A percentile compares a stretch with the other conserved stretches of the same genome.
Conservation (phyloP, 768 basidiomycete genomes). For the Pulveroboletus ravenelii region DNA sequence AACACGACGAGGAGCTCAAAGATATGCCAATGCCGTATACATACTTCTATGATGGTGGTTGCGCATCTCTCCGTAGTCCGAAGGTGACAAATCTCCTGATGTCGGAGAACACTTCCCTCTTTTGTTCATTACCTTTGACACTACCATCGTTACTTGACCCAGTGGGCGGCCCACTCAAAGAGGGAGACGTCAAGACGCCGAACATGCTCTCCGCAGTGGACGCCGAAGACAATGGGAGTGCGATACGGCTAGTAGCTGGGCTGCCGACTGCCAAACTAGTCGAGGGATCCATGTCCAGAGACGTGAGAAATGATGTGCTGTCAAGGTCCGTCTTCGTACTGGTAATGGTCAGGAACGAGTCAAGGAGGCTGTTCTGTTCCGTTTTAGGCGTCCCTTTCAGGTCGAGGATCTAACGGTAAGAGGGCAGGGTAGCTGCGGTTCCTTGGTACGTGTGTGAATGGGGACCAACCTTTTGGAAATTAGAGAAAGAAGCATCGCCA, state of each 20-base stretch:
- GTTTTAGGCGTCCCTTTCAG: slow-evolving; percentile 86
- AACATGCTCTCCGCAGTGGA: slow-evolving; percentile 51
- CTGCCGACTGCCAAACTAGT: slow-evolving; percentile 53
- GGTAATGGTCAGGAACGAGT: slow-evolving; percentile 88
- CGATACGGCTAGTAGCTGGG: slow-evolving; percentile 59
- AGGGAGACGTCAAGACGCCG: slow-evolving; percentile 53
- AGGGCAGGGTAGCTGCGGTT: slow-evolving; percentile 8
- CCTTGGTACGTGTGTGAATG: not conserved
- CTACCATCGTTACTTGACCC: slow-evolving; percentile 48
- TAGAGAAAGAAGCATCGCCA: slow-evolving; percentile 90
- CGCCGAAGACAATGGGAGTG: slow-evolving; percentile 41
- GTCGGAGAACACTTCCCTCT: slow-evolving; percentile 83
- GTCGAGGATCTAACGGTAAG: slow-evolving; percentile 72
- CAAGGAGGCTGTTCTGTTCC: slow-evolving; percentile 85
- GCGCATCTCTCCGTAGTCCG: slow-evolving; percentile 71
- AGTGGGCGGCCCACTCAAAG: slow-evolving; percentile 57
- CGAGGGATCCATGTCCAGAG: slow-evolving; percentile 93
- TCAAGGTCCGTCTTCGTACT: slow-evolving; percentile 88
- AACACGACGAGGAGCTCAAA: not conserved
- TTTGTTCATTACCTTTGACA: slow-evolving; percentile 45
- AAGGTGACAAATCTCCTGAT: slow-evolving; percentile 87
- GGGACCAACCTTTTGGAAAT: slow-evolving; percentile 89
- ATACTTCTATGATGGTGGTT: slow-evolving; percentile 20
- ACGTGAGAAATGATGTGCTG: slow-evolving; percentile 86
- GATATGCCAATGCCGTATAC: not conserved